Evolutionary conservation across 1,139 yeast species (phyloP).

Genomic region (Kluyveromyces marxianus): DNA sequence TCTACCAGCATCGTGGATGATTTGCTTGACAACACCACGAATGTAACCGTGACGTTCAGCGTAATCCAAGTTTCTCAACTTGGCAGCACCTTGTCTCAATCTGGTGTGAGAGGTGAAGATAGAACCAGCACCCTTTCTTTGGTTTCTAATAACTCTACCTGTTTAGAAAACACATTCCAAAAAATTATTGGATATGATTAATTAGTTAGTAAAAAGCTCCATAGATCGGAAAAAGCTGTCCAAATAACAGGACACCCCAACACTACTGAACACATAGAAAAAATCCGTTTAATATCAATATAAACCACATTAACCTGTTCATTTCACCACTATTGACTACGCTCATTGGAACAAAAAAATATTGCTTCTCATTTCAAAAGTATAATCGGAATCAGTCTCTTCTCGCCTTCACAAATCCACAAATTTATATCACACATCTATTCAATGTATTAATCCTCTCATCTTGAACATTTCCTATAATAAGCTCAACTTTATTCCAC

Average conservation of each 20-base stretch:
- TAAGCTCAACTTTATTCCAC: background rate
- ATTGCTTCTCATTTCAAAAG: too few relatives aligned
- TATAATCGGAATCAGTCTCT: too few relatives aligned
- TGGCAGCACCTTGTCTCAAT: conserved; percentile 99
- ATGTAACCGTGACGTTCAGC: conserved; percentile 99
- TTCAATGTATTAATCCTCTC: background rate
- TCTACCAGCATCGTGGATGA: conserved; percentile 99
- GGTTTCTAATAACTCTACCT: conserved; percentile 99
- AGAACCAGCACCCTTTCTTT: conserved; percentile 99
- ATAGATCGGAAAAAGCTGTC: too few relatives aligned
- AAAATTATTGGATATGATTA: background rate
- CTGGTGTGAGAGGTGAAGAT: conserved; percentile 99
- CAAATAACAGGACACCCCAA: too few relatives aligned
- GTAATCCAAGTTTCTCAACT: conserved; percentile 97
- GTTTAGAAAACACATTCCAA: conserved; percentile 16
- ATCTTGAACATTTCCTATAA: background rate
- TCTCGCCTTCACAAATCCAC: too few relatives aligned
- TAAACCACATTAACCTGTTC: too few relatives aligned
- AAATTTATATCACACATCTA: background rate
- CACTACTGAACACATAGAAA: too few relatives aligned
- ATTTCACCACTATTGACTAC: too few relatives aligned
- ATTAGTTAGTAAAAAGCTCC: background rate
- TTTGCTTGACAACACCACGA: conserved; percentile 98
- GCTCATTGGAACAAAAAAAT: too few relatives aligned
- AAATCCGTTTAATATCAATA: too few relatives aligned